phyloP scores from a whole-genome alignment of 768 basidiomycete species.

The Sporobolomyces phaffii region DNA sequence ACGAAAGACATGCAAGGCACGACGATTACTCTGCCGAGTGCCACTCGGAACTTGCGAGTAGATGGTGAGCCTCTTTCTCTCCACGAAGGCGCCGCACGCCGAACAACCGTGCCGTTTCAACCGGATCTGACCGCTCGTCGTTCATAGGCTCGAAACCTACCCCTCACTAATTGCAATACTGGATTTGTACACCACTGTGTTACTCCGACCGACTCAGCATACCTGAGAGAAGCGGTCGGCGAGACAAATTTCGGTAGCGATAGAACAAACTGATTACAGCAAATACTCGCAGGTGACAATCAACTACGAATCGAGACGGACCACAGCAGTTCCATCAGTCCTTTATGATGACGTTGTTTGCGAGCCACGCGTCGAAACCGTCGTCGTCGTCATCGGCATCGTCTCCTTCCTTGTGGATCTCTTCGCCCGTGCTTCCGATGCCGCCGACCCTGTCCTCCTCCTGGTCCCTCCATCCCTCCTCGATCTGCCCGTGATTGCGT shows the following conservation, averaged over 20 bases:
- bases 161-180: conserved; percentile 25
- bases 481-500: no score
- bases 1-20: conserved; percentile 79
- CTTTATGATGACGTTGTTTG: conserved; percentile 10
- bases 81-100: not conserved
- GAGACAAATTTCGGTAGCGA: not conserved
- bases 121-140: no score
- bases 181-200: no score
- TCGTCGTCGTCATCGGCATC: not conserved
- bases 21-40: conserved; percentile 73
- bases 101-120: not conserved
- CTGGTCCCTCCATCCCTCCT: no score
- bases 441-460: no score
- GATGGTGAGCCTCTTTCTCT: conserved; percentile 55
- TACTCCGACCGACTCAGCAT: no score
- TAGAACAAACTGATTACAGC: not conserved
- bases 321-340: no score
- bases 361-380: conserved; percentile 21
- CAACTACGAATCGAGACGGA: no score
- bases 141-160: conserved; percentile 40
- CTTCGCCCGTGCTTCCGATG: no score
- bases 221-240: no score
- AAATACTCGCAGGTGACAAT: no score
- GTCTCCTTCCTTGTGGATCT: not conserved
- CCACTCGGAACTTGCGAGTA: conserved; percentile 95